Conservation (phyloP, 225 moss, liverwort and hornwort genomes). For the Pleurozium schreberi region DNA sequence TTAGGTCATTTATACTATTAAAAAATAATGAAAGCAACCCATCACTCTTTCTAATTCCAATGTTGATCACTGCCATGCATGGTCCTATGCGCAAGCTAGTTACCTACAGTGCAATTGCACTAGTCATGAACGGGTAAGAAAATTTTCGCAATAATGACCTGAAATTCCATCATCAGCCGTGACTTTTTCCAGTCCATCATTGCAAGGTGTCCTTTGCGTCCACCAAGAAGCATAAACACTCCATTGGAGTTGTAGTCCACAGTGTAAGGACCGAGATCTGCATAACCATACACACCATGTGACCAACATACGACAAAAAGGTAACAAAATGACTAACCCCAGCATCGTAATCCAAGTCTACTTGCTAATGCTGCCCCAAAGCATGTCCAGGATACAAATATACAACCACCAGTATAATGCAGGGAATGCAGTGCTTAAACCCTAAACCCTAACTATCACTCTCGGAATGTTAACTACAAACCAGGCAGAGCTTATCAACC, state of each 20-base stretch:
- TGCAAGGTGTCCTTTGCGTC: slow-evolving; percentile 90
- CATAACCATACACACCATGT: not conserved
- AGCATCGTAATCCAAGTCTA: not conserved
- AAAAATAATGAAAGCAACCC: not conserved
- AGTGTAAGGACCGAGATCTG: slow-evolving; percentile 82
- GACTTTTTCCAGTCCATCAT: slow-evolving; percentile 97
- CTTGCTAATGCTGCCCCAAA: not conserved
- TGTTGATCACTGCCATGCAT: not conserved
- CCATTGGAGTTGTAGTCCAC: slow-evolving; percentile 74
- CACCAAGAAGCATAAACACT: slow-evolving; percentile 64
- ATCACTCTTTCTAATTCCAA: not conserved
- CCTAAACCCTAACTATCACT: not conserved
- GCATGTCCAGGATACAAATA: not conserved
- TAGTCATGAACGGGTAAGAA: not conserved
- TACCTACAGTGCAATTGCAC: not conserved
- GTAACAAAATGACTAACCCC: not conserved
- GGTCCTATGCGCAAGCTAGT: not conserved
- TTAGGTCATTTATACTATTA: too few species aligned
- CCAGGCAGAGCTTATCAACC: slow-evolving; percentile 5
- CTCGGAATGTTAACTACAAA: not conserved
- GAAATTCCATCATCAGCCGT: slow-evolving; percentile 70
- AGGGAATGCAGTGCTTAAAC: not conserved
- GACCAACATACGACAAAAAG: not conserved
- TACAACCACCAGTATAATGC: not conserved
- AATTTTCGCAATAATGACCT: slow-evolving; percentile 24